phyloP scores from a whole-genome alignment of 345 rosid species.

The Moricandia moricandioides region DNA sequence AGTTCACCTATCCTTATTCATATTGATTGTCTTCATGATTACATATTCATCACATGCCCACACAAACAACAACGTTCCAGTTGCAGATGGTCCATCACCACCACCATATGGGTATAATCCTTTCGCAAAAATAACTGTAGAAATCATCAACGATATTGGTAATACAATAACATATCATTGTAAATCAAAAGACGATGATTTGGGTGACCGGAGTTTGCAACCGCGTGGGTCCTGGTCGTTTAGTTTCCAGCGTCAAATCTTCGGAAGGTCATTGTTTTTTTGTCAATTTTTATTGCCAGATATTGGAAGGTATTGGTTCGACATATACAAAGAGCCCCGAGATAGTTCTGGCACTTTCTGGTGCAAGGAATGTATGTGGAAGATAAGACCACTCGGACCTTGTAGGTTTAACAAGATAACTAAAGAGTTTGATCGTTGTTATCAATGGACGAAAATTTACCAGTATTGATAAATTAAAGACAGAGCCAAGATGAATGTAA shows the following conservation, averaged over 20 bases:
- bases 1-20: not conserved
- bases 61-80: not conserved
- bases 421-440: conserved; percentile 17
- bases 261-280: not conserved
- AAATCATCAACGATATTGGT: conserved; percentile 19
- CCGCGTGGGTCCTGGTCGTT: conserved; percentile 8
- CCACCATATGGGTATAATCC: not conserved
- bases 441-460: conserved; percentile 3
- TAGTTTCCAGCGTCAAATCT: not conserved
- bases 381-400: conserved; percentile 14
- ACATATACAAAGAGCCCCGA: conserved; percentile 15
- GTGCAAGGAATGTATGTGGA: conserved; percentile 17
- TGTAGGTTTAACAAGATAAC: not conserved
- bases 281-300: not conserved
- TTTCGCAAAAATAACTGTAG: not conserved
- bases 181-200: conserved; percentile 22
- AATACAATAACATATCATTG: conserved; percentile 1
- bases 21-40: not conserved
- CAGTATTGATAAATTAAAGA: not conserved
- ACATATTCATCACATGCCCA: not conserved
- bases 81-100: not conserved
- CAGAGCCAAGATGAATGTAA: too few relatives aligned
- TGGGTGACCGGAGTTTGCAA: not conserved
- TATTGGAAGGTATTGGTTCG: not conserved
- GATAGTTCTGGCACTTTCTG: not conserved